phyloP scores from a whole-genome alignment of 225 moss, liverwort and hornwort genomes.

The Rhytidiadelphus loreus region DNA sequence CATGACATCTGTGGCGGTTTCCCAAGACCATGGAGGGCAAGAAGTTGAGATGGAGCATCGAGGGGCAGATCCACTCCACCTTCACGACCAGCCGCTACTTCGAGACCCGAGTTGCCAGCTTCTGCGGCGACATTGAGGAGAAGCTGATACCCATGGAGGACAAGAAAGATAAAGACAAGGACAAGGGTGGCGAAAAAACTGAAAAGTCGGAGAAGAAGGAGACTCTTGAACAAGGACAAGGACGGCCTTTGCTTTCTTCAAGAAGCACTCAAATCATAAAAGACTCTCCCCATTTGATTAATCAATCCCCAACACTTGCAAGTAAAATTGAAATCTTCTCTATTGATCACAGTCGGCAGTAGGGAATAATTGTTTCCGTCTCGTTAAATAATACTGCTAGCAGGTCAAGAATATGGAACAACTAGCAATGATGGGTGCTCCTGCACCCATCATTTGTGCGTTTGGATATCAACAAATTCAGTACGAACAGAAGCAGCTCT shows the following conservation, averaged over 20 bases:
- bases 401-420: background rate
- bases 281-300: background rate
- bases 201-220: background rate
- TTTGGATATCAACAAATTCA: background rate
- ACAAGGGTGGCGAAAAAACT: background rate
- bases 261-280: background rate
- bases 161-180: conserved; percentile 16
- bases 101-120: conserved; percentile 40
- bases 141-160: conserved; percentile 9
- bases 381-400: background rate
- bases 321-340: background rate
- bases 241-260: background rate
- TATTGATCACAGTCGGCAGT: background rate
- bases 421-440: background rate
- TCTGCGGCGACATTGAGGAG: conserved; percentile 43
- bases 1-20: conserved; percentile 48
- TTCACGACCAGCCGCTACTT: conserved; percentile 38
- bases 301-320: background rate
- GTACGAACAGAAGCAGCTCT: background rate
- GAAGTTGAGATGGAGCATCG: conserved; percentile 33
- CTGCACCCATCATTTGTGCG: background rate
- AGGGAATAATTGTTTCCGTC: background rate
- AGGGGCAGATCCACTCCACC: conserved; percentile 44
- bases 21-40: conserved; percentile 31
- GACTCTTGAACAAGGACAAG: conserved; percentile 7